Percentiles rank a stretch among this genome's conserved stretches.
These are phyloP conservation scores for Venustampulla echinocandica DNA, from an alignment of 495 filamentous ascomycete species.

Conservation along the genomic window DNA sequence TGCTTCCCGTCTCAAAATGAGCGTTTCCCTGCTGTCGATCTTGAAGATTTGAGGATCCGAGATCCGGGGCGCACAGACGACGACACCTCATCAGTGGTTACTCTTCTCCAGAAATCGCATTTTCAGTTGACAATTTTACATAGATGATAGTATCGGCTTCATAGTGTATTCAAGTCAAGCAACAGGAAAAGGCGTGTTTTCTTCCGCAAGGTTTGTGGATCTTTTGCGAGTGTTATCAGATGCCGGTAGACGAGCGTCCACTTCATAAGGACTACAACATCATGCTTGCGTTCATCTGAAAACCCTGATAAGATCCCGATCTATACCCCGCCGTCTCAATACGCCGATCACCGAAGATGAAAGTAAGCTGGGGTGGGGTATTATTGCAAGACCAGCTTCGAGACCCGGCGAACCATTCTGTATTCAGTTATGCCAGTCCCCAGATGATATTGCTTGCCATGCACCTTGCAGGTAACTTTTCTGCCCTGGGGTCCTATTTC, in stretches of 20 bases:
- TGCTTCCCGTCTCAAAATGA: conserved; percentile 6
- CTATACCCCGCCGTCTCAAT: conserved; percentile 2
- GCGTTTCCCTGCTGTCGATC: neutral
- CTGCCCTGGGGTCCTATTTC: conserved; percentile 1
- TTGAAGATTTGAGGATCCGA: neutral
- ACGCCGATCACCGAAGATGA: neutral
- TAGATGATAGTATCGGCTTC: no score
- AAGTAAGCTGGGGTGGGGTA: neutral
- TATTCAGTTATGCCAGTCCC: neutral
- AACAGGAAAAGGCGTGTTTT: no score
- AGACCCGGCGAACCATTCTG: neutral
- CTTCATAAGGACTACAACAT: neutral
- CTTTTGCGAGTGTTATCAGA: no score
- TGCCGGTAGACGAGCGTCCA: no score
- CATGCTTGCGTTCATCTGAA: neutral
- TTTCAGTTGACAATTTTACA: no score
- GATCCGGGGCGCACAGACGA: conserved; percentile 3
- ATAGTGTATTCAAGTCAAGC: no score
- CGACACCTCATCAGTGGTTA: no score
- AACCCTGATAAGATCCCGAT: neutral
- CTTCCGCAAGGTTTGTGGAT: no score
- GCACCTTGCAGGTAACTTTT: neutral
- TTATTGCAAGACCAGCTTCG: neutral
- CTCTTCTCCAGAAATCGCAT: no score
- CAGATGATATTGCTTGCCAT: neutral